phyloP scores from a whole-genome alignment of 257 asterid species.

The Plantago ovata region DNA sequence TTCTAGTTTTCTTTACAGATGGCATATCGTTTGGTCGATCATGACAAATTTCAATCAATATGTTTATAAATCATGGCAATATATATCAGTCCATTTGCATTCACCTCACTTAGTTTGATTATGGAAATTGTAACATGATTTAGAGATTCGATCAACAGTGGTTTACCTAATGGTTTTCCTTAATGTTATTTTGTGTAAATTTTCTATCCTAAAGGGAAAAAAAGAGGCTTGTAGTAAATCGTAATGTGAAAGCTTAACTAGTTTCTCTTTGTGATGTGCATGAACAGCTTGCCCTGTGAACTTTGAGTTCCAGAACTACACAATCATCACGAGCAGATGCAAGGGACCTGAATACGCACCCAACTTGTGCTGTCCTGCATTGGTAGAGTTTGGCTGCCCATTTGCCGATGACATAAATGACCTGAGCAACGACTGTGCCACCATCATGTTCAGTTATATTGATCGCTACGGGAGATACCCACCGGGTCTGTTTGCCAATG shows the following conservation, averaged over 20 bases:
- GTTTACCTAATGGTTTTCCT: background rate
- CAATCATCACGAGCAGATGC: conserved; percentile 67
- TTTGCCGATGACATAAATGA: conserved; percentile 40
- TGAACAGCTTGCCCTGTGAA: conserved; percentile 58
- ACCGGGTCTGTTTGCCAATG: conserved; percentile 63
- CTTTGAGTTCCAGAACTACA: conserved; percentile 76
- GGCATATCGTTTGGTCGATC: no score
- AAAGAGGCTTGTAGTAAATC: background rate
- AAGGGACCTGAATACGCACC: conserved; percentile 66
- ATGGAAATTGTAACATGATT: no score
- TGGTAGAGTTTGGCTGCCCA: conserved; percentile 59
- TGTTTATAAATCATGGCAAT: no score
- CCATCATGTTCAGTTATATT: conserved; percentile 82
- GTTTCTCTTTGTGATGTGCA: background rate
- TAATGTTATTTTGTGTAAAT: background rate
- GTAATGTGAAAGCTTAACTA: conserved; percentile 1
- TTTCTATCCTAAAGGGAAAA: background rate
- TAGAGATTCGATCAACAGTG: no score
- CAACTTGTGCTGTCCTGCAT: conserved; percentile 44
- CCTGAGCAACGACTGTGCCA: conserved; percentile 56
- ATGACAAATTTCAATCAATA: no score
- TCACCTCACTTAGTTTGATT: no score
- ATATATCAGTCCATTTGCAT: no score
- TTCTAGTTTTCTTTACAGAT: background rate
- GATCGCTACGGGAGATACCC: conserved; percentile 73